These are phyloP conservation scores for Postia placenta DNA, from an alignment of 768 basidiomycete species.

Conservation along the genomic window DNA sequence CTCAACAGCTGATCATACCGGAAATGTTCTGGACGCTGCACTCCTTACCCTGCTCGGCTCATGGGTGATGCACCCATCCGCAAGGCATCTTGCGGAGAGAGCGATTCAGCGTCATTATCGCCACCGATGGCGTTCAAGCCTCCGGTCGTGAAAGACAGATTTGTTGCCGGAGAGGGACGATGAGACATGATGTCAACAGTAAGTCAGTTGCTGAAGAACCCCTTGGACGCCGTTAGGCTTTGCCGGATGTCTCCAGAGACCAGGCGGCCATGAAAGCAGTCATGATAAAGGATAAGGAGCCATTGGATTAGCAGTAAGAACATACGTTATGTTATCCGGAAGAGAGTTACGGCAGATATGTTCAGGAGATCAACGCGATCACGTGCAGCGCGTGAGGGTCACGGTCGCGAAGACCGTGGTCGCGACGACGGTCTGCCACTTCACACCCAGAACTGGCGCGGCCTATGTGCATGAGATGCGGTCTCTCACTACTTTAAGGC, in stretches of 20 bases:
- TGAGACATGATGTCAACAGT: background rate
- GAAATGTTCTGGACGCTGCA: background rate
- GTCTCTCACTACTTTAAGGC: too few species aligned
- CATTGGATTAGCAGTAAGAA: background rate
- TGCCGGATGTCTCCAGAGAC: background rate
- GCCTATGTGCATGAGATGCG: too few species aligned
- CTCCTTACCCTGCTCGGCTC: slow-evolving; percentile 24
- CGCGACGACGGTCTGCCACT: too few species aligned
- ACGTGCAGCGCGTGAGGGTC: too few species aligned
- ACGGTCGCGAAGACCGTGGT: too few species aligned
- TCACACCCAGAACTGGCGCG: too few species aligned
- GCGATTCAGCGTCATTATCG: slow-evolving; percentile 13
- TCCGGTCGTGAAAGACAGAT: background rate
- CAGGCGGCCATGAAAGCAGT: background rate
- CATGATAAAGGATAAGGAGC: background rate
- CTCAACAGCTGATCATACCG: slow-evolving; percentile 2
- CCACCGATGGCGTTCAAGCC: background rate
- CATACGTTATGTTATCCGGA: background rate
- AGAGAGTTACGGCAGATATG: background rate
- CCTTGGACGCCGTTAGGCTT: background rate
- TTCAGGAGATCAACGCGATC: background rate
- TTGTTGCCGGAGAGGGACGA: background rate
- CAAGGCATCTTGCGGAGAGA: slow-evolving; percentile 19
- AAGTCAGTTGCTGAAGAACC: background rate
- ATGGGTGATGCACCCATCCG: slow-evolving; percentile 18